Percentiles rank a stretch among this genome's conserved stretches.
These are phyloP conservation scores for Cichorium intybus DNA, from an alignment of 140 eudicot species.

Conservation along the genomic window DNA sequence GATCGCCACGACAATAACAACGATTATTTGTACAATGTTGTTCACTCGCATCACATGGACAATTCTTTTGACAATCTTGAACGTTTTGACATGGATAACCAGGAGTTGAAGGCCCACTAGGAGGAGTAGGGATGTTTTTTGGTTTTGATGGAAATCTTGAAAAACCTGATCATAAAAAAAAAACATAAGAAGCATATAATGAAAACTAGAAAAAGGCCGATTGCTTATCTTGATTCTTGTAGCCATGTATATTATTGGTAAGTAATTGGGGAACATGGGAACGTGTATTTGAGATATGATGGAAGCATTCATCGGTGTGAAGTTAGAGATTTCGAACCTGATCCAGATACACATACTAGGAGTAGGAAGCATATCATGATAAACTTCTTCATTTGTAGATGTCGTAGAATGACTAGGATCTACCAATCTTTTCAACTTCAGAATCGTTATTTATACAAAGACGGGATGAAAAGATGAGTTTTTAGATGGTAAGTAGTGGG, in stretches of 20 bases:
- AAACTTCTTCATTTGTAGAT: neutral
- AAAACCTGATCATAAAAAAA: neutral
- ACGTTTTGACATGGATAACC: neutral
- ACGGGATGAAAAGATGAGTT: no score
- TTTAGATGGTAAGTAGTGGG: no score
- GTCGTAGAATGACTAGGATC: neutral
- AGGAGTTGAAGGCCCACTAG: conserved; percentile 8
- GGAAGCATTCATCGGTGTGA: no score
- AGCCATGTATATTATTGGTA: no score
- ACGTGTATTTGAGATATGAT: no score
- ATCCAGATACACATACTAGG: neutral
- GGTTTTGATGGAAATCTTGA: conserved; percentile 12
- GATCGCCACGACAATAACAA: neutral
- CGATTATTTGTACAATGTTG: neutral
- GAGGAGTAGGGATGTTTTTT: conserved; percentile 3
- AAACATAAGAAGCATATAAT: neutral
- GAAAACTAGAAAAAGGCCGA: neutral
- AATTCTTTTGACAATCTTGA: neutral
- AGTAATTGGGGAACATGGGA: no score
- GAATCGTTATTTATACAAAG: no score
- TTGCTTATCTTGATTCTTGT: no score
- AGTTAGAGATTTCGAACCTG: neutral
- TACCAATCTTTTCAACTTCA: no score
- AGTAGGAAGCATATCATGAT: conserved; percentile 10
- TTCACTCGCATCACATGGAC: neutral